Conservation (phyloP, 768 basidiomycete genomes). For the Hericium alpestre region DNA sequence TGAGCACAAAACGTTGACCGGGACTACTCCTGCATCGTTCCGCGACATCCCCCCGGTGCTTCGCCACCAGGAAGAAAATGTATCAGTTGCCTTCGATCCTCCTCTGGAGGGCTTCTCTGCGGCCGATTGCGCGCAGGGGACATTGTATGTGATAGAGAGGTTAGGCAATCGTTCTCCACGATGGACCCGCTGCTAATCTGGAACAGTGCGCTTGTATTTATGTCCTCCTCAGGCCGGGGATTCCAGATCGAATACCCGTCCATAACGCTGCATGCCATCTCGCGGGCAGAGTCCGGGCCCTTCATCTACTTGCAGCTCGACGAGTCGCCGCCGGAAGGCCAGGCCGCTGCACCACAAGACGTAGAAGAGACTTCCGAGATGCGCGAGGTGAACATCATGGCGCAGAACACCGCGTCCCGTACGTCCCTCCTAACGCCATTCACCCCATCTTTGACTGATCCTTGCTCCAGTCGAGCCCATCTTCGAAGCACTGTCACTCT, state of each 20-base stretch:
- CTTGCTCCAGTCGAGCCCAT: slow-evolving; percentile 59
- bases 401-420: slow-evolving; percentile 50
- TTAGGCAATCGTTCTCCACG: slow-evolving; percentile 19
- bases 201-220: slow-evolving; percentile 64
- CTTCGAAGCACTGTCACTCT: slow-evolving; percentile 77
- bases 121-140: slow-evolving; percentile 46
- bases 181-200: background rate
- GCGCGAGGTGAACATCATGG: slow-evolving; percentile 74
- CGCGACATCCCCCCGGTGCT: slow-evolving; percentile 76
- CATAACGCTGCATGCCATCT: slow-evolving; percentile 89
- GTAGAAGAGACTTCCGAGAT: slow-evolving; percentile 43
- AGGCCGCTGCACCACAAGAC: slow-evolving; percentile 19
- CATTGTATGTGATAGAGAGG: slow-evolving; percentile 83
- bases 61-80: slow-evolving; percentile 61
- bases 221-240: slow-evolving; percentile 57
- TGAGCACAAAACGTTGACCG: slow-evolving; percentile 55
- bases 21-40: slow-evolving; percentile 81
- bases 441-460: background rate
- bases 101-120: slow-evolving; percentile 47
- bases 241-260: slow-evolving; percentile 82
- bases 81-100: slow-evolving; percentile 62
- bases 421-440: slow-evolving; percentile 21
- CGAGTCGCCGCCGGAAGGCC: slow-evolving; percentile 31
- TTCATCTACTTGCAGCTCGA: slow-evolving; percentile 94
- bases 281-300: slow-evolving; percentile 53